Base-by-base conservation (phyloP, 2,329 filamentous ascomycete species). In the Stachybotrys echinatus region DNA sequence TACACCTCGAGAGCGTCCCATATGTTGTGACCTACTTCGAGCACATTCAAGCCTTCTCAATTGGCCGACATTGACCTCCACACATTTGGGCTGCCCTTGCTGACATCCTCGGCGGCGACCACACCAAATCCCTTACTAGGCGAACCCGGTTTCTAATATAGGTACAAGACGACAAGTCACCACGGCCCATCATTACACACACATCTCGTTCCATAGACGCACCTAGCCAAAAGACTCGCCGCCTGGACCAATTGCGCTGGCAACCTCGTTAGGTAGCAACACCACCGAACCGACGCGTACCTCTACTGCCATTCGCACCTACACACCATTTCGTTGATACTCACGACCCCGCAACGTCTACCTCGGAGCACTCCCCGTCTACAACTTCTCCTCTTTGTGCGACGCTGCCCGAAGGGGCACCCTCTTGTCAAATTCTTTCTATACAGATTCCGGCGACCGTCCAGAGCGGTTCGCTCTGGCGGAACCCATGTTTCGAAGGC, bases 401-500 rank as follows among this genome's bases (percentile, higher is more conserved):
- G 65, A 67, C 65, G 66, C 69, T 75, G 76, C 76, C 78, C 75
- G 68, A 65, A 69, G 75, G 76, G 78, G 77, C 75, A 70, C 70
- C 69, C 61, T 65, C 67, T 63, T 65, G 70, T 67, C 75, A 74
- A 74, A 80, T 80, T 76, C 72, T 80, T 71, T 77, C 79, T 66
- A 74, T 81, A 65, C 79, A 80, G 74, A 77, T 69, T 71, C 76
- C 80, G 75, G 81, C 79, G 79, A 77, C 79, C 83, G 83, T 84
- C 82, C 81, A 84, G 84, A 81, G 84, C 83, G 83, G 75, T 73
- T 79, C 78, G 84, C 83, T 87, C 84, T 87, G 84, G 84, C 83
- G 82, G 82, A 79, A 82, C 81, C 82, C 79, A 87, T 87, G 83
- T 72, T 80, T 80, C 72, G 80, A 76, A 76, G 81, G 74, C 80